Percentiles rank a stretch among this genome's conserved stretches.
These are phyloP conservation scores for Mycena polygramma DNA, from an alignment of 768 basidiomycete species.

Conservation along the genomic window DNA sequence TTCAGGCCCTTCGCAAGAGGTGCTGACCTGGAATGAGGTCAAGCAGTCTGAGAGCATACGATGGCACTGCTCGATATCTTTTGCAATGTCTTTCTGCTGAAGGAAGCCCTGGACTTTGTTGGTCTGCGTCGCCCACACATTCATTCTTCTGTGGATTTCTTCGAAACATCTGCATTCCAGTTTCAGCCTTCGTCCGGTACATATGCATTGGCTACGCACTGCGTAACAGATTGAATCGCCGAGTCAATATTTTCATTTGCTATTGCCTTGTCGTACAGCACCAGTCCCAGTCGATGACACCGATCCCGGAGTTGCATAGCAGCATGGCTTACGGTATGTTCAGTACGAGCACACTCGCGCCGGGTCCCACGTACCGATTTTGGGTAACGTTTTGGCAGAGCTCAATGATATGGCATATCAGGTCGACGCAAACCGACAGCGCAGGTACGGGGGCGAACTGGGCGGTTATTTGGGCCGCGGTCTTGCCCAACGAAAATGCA, in stretches of 20 bases:
- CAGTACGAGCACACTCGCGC: not conserved
- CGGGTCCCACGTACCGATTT: slow-evolving; percentile 57
- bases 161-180: slow-evolving; percentile 44
- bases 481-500: slow-evolving; percentile 45
- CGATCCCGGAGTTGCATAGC: slow-evolving; percentile 61
- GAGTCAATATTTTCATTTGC: slow-evolving; percentile 47
- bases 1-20: not conserved
- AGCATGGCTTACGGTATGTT: slow-evolving; percentile 48
- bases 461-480: slow-evolving; percentile 60
- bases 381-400: slow-evolving; percentile 61
- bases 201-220: slow-evolving; percentile 42
- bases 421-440: slow-evolving; percentile 56
- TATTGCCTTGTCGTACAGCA: slow-evolving; percentile 51
- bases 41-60: slow-evolving; percentile 60
- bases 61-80: slow-evolving; percentile 62
- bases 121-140: slow-evolving; percentile 59
- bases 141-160: slow-evolving; percentile 55
- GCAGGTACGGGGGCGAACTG: slow-evolving; percentile 64
- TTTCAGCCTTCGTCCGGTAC: not conserved
- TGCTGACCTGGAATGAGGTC: slow-evolving; percentile 58
- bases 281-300: slow-evolving; percentile 57
- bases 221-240: slow-evolving; percentile 49
- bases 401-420: slow-evolving; percentile 58
- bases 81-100: slow-evolving; percentile 58
- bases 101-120: slow-evolving; percentile 57